Conservation (phyloP, 2,329 filamentous ascomycete genomes). For the Fusarium sp. region DNA sequence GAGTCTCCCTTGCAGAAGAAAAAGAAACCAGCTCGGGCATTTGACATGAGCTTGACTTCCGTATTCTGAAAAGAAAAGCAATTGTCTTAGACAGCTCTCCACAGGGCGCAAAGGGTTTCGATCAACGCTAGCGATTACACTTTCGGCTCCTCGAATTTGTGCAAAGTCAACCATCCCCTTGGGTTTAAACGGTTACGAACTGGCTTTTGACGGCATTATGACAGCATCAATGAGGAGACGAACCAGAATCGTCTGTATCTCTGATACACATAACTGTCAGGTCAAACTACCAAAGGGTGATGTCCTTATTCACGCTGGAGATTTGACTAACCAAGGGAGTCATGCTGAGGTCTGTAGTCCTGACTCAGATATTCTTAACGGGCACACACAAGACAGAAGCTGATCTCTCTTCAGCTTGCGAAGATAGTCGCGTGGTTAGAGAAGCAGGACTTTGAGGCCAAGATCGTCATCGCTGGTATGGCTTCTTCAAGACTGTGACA, state of each 20-base stretch:
- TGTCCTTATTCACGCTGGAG: slow-evolving; percentile 80
- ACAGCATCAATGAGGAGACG: slow-evolving; percentile 50
- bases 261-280: slow-evolving; percentile 78
- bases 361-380: background rate
- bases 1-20: slow-evolving; percentile 26
- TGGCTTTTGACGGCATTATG: slow-evolving; percentile 31
- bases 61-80: slow-evolving; percentile 7
- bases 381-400: background rate
- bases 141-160: slow-evolving; percentile 30
- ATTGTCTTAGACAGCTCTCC: slow-evolving; percentile 42
- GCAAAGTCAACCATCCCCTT: slow-evolving; percentile 33
- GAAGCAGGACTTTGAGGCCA: slow-evolving; percentile 74
- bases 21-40: slow-evolving; percentile 7
- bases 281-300: slow-evolving; percentile 77
- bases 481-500: background rate
- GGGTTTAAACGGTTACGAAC: slow-evolving; percentile 26
- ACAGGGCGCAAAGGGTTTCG: slow-evolving; percentile 9
- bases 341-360: slow-evolving; percentile 60
- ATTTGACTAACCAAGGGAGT: slow-evolving; percentile 79
- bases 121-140: slow-evolving; percentile 31
- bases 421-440: slow-evolving; percentile 76
- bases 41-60: slow-evolving; percentile 21
- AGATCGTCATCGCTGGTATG: slow-evolving; percentile 76
- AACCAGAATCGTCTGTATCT: slow-evolving; percentile 79
- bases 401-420: slow-evolving; percentile 58